phyloP scores from a whole-genome alignment of 2,329 filamentous ascomycete genomes.

The Aspergillus aculeatinus region DNA sequence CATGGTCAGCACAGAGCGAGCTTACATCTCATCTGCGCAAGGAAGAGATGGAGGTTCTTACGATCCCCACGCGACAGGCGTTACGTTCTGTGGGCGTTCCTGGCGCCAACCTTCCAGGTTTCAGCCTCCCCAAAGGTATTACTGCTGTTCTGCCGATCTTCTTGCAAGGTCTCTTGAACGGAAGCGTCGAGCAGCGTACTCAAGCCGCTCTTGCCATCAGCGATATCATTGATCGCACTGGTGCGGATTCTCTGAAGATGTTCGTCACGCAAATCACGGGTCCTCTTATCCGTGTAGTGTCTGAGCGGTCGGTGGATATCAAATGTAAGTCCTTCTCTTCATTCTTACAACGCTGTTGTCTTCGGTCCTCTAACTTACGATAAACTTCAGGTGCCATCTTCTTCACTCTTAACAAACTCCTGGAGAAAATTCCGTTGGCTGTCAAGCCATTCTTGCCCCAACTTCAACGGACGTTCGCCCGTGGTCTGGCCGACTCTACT shows the following conservation, averaged over 20 bases:
- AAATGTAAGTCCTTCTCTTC: constrained; percentile 54
- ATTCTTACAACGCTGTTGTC: background rate
- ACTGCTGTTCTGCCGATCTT: constrained; percentile 95
- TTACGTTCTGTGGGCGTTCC: constrained; percentile 85
- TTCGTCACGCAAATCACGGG: constrained; percentile 98
- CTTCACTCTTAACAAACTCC: constrained; percentile 86
- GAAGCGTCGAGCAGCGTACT: constrained; percentile 84
- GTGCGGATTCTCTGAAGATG: constrained; percentile 80
- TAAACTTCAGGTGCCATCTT: constrained; percentile 71
- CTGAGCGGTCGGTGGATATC: constrained; percentile 92
- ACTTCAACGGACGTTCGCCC: constrained; percentile 93
- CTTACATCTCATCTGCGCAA: constrained; percentile 89
- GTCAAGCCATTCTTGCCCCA: constrained; percentile 97
- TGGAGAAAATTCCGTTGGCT: constrained; percentile 94
- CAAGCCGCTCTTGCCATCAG: constrained; percentile 91
- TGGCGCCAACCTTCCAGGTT: constrained; percentile 81
- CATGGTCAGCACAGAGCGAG: constrained; percentile 82
- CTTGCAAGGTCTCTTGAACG: constrained; percentile 96
- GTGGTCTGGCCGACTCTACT: constrained; percentile 87
- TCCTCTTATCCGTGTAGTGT: constrained; percentile 94
- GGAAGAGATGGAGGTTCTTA: constrained; percentile 95
- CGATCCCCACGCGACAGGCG: constrained; percentile 79
- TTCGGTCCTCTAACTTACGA: constrained; percentile 20
- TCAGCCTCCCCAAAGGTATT: constrained; percentile 91
- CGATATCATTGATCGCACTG: constrained; percentile 91